phyloP scores from a whole-genome alignment of 2,329 filamentous ascomycete species.

The Dendrostoma leiphaemia region DNA sequence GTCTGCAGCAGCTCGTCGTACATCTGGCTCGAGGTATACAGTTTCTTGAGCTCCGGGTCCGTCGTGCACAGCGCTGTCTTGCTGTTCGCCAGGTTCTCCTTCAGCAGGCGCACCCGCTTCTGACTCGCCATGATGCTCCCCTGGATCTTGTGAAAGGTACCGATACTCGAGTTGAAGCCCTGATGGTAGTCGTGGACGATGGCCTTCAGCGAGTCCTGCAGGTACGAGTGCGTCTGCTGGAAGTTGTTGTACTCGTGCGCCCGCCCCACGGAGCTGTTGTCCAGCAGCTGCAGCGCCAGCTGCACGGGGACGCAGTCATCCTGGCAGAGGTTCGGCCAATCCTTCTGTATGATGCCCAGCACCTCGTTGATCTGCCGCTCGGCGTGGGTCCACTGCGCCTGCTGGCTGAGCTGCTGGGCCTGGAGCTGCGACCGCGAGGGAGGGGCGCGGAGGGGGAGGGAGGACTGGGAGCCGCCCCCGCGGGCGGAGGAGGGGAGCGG shows the following conservation, averaged over 20 bases:
- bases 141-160: slow-evolving; percentile 98
- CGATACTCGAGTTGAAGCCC: slow-evolving; percentile 98
- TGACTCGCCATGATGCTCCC: slow-evolving; percentile 88
- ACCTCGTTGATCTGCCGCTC: slow-evolving; percentile 61
- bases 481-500: slow-evolving; percentile 31
- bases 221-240: slow-evolving; percentile 75
- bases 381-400: slow-evolving; percentile 40
- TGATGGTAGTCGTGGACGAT: slow-evolving; percentile 99
- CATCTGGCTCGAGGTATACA: slow-evolving; percentile 82
- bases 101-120: slow-evolving; percentile 76
- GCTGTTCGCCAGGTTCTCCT: slow-evolving; percentile 76
- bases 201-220: slow-evolving; percentile 89
- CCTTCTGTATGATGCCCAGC: slow-evolving; percentile 77
- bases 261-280: slow-evolving; percentile 87
- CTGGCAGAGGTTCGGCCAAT: slow-evolving; percentile 91
- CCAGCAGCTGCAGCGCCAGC: slow-evolving; percentile 90
- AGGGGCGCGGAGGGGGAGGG: slow-evolving; percentile 29
- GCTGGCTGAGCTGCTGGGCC: slow-evolving; percentile 20
- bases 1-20: slow-evolving; percentile 89
- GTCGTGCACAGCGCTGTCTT: slow-evolving; percentile 80
- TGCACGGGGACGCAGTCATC: slow-evolving; percentile 90
- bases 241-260: slow-evolving; percentile 88
- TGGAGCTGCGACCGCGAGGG: slow-evolving; percentile 31
- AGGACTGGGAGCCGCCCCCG: slow-evolving; percentile 27
- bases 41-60: slow-evolving; percentile 86